A percentile compares a stretch with the other conserved stretches of the same genome.
phyloP scores from a whole-genome alignment of 768 basidiomycete species.

The Serendipita sp. region DNA sequence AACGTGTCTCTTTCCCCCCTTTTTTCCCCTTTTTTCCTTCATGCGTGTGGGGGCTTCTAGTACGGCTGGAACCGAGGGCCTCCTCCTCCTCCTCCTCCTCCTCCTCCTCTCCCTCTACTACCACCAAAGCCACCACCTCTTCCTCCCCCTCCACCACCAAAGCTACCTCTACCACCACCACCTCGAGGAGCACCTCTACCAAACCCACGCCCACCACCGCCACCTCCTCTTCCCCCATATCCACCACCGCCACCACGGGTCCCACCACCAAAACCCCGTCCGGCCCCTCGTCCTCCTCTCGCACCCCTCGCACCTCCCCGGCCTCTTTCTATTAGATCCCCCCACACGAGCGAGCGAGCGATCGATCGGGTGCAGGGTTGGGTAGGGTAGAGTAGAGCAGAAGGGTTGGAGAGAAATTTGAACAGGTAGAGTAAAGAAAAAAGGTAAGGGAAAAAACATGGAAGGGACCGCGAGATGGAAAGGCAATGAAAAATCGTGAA shows the following conservation, averaged over 20 bases:
- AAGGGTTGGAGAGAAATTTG: too few species aligned
- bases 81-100: neutral
- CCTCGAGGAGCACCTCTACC: neutral
- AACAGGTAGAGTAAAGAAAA: too few species aligned
- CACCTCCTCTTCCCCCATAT: constrained; percentile 15
- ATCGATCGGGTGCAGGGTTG: too few species aligned
- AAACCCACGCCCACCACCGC: constrained; percentile 12
- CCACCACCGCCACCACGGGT: constrained; percentile 29
- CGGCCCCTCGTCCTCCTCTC: constrained; percentile 17
- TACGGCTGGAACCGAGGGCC: neutral
- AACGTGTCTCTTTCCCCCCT: too few species aligned
- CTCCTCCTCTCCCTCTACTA: constrained; percentile 24
- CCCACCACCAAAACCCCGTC: constrained; percentile 23
- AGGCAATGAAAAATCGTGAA: too few species aligned
- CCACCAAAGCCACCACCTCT: constrained; percentile 26
- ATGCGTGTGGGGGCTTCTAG: too few species aligned
- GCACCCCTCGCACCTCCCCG: constrained; percentile 3
- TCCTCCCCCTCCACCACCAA: constrained; percentile 16
- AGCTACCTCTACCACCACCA: constrained; percentile 7
- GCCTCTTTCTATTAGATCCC: constrained; percentile 8
- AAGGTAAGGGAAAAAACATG: too few species aligned
- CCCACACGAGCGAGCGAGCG: too few species aligned
- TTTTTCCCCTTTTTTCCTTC: too few species aligned
- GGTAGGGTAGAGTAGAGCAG: too few species aligned
- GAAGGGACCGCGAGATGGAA: too few species aligned